Evolutionary conservation across 805 yeast genomes (phyloP).

Genomic region (Barnettozyma sucrosica): DNA sequence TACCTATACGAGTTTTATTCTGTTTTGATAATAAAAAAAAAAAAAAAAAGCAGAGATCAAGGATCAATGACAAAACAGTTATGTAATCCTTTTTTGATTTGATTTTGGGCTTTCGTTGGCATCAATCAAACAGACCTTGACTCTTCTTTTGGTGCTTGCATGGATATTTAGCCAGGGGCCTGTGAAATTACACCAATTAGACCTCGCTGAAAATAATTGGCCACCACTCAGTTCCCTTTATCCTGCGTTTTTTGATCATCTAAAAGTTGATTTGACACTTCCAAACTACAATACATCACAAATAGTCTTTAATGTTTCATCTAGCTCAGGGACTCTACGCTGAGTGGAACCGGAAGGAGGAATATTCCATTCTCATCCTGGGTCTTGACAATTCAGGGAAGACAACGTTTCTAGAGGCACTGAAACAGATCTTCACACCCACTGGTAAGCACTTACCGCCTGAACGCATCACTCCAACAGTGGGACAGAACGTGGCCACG

Average conservation of each 20-base stretch:
- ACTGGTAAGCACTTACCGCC: constrained; percentile 42
- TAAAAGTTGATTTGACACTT: too few relatives aligned
- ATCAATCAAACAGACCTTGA: too few relatives aligned
- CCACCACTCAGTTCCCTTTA: not conserved
- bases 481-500: constrained; percentile 76
- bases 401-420: constrained; percentile 70
- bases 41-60: not conserved
- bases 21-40: not conserved
- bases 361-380: constrained; percentile 70
- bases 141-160: not conserved
- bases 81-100: not conserved
- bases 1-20: too few relatives aligned
- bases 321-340: constrained; percentile 56
- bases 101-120: too few relatives aligned
- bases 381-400: constrained; percentile 97
- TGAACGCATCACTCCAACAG: constrained; percentile 79
- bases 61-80: not conserved
- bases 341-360: constrained; percentile 41
- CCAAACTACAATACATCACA: not conserved
- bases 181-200: not conserved
- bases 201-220: not conserved
- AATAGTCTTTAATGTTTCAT: constrained; percentile 49
- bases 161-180: not conserved
- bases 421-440: constrained; percentile 48
- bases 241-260: not conserved